phyloP scores from a whole-genome alignment of 2,329 filamentous ascomycete species.

The Pyricularia sp. region DNA sequence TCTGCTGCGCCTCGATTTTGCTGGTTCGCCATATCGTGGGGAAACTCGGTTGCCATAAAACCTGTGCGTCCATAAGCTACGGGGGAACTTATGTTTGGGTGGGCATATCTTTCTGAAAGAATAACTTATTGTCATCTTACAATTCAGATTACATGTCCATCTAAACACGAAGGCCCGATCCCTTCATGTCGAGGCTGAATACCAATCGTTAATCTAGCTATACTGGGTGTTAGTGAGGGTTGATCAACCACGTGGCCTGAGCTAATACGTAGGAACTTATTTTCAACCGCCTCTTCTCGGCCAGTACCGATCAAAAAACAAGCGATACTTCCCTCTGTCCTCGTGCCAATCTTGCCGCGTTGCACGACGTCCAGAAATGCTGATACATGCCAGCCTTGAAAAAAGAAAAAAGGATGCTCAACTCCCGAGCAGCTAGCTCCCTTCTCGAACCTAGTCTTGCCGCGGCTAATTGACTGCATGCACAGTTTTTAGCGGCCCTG shows the following conservation, averaged over 20 bases:
- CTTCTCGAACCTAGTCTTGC: neutral
- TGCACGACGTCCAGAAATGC: neutral
- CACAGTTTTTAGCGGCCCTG: no score
- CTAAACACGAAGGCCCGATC: neutral
- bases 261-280: neutral
- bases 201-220: neutral
- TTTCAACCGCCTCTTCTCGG: neutral
- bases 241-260: neutral
- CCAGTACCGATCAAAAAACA: neutral
- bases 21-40: neutral
- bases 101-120: neutral
- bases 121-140: neutral
- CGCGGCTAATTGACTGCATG: neutral
- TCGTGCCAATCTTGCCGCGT: neutral
- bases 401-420: neutral
- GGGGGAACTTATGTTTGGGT: neutral
- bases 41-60: neutral
- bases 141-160: neutral
- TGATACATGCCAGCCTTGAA: neutral
- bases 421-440: neutral
- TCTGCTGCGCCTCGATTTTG: neutral
- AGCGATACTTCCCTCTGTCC: neutral
- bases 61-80: neutral
- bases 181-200: neutral
- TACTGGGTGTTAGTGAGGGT: neutral